Evolutionary conservation across 2,329 filamentous ascomycete genomes (phyloP), one percentile per base, ranked within the genome.

Genomic region (Calonectria montana): DNA sequence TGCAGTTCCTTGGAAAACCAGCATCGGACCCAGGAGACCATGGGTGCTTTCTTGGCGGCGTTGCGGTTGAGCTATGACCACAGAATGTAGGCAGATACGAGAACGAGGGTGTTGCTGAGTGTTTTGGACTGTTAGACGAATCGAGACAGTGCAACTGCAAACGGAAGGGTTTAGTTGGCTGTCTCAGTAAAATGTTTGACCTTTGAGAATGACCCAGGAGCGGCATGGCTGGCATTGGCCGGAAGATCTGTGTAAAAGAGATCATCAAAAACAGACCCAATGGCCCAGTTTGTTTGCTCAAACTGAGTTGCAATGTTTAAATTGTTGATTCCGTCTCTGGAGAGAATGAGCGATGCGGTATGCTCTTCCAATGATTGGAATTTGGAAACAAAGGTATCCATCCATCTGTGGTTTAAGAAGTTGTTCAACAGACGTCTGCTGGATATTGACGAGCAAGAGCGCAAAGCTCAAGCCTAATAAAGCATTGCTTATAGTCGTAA

Each of bases 41-140:
- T 72, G 1, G 82, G 83, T 7, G 76, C 76, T 7, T 69, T 71
- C 35, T 13, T 41, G 18, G 61, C 37, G 18, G 18, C 37, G 37
- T 57, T 43, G 3, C 70, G 66, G 31, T 69, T 55, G 10, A 59
- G 61, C 31, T 75, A 89, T 0, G 87, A 87, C 86, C 86, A 89
- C 1, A 89, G 82, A 12, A 89, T 79, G 75, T 83, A 88, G 2
- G 83, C 87, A 1, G 87, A 88, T 10, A 86, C 84, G 1, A 87
- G 88, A 2, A 89, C 76, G 0, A 82, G 70, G 1, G 83, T 84
- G 3, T 86, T 85, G 69, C 88, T 87, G 25, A 85, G 73, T 21
- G 82, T 84, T 21, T 80, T 82, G 0, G 86, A 86, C 23, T 84
- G 84, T 79, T 87, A 90, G 3, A 88, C 72, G 72, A 90, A 83